A percentile compares a stretch with the other conserved stretches of the same genome.
Conservation (phyloP, 1,139 yeast genomes). For the Suhomyces atakaporum region DNA sequence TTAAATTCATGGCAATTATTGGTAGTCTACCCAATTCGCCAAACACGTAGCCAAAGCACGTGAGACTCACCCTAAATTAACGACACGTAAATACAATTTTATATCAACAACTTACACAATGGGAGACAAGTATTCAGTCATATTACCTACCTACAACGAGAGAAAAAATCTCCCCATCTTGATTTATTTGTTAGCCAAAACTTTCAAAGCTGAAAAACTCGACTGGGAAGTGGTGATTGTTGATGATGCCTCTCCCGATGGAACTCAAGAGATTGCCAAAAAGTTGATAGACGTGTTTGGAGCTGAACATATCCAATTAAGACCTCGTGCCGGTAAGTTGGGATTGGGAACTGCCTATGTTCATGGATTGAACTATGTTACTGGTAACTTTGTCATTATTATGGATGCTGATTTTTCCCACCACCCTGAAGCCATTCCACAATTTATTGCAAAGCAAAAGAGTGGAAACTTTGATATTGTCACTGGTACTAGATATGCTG, state of each 20-base stretch:
- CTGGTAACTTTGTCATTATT: slow-evolving; percentile 75
- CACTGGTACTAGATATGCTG: slow-evolving; percentile 84
- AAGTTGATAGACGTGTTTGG: slow-evolving; percentile 68
- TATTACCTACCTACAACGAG: slow-evolving; percentile 80
- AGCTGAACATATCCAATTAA: slow-evolving; percentile 59
- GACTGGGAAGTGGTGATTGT: slow-evolving; percentile 82
- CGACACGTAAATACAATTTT: slow-evolving; percentile 9
- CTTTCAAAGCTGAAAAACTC: slow-evolving; percentile 59
- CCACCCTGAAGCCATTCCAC: slow-evolving; percentile 78
- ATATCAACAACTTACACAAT: slow-evolving; percentile 11
- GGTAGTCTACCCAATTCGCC: not conserved
- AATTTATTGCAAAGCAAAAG: slow-evolving; percentile 71
- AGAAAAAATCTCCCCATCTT: slow-evolving; percentile 70
- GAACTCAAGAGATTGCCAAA: slow-evolving; percentile 74
- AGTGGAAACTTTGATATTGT: slow-evolving; percentile 69
- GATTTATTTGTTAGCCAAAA: slow-evolving; percentile 68
- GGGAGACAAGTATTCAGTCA: slow-evolving; percentile 67
- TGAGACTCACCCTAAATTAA: slow-evolving; percentile 1
- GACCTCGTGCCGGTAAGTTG: slow-evolving; percentile 77
- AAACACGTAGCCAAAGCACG: slow-evolving; percentile 1
- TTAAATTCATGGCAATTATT: no score
- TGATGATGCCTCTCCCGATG: slow-evolving; percentile 83
- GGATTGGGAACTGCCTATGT: slow-evolving; percentile 85
- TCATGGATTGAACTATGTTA: slow-evolving; percentile 71
- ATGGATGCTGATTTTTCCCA: slow-evolving; percentile 90